Evolutionary conservation across 2,329 filamentous ascomycete genomes (phyloP).

Genomic region (Fusarium compactum): DNA sequence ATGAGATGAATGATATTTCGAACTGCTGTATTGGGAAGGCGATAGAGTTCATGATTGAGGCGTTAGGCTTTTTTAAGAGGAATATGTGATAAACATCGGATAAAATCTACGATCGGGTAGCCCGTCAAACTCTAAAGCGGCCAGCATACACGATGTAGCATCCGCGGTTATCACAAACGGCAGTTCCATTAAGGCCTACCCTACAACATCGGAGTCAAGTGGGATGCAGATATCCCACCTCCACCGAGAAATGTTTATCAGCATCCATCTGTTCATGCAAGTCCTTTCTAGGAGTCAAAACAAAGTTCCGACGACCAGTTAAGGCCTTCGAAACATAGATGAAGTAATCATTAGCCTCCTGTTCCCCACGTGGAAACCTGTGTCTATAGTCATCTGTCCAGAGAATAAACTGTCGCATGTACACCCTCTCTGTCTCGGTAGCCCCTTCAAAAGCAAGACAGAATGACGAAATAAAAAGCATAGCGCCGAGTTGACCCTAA

Average conservation of each 20-base stretch:
- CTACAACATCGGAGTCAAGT: not conserved
- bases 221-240: not conserved
- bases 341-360: not conserved
- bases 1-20: not conserved
- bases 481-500: not conserved
- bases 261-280: not conserved
- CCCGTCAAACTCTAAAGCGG: not conserved
- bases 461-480: not conserved
- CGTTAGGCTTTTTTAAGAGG: not conserved
- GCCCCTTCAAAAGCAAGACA: not conserved
- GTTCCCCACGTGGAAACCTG: not conserved
- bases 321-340: not conserved
- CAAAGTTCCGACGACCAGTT: not conserved
- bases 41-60: not conserved
- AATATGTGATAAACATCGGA: not conserved
- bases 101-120: not conserved
- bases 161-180: not conserved
- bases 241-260: not conserved
- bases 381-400: not conserved
- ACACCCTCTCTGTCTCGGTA: not conserved
- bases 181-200: not conserved
- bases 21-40: accelerated
- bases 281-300: too few species aligned
- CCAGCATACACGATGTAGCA: not conserved
- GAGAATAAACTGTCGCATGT: not conserved